Percentiles rank a stretch among this genome's conserved stretches.
phyloP scores from a whole-genome alignment of 306 rosid genomes.

The Castanospermum australe region DNA sequence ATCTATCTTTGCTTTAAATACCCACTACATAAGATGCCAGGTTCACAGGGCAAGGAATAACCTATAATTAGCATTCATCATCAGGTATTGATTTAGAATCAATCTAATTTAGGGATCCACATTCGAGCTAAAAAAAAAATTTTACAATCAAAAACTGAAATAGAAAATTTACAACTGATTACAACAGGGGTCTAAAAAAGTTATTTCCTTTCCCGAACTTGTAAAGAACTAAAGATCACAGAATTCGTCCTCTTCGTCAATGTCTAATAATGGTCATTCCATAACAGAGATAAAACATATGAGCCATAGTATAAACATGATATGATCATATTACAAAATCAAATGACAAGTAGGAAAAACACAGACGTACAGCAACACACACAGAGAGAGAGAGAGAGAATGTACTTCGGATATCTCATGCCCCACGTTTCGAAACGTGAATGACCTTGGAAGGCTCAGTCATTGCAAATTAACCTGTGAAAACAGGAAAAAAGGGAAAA shows the following conservation, averaged over 20 bases:
- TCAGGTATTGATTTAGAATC: background rate
- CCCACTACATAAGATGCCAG: background rate
- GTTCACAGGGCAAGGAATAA: background rate
- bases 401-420: slow-evolving; percentile 90
- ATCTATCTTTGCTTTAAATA: background rate
- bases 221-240: background rate
- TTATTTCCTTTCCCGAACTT: slow-evolving; percentile 5
- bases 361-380: background rate
- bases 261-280: background rate
- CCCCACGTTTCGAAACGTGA: slow-evolving; percentile 94
- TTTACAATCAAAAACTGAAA: slow-evolving; percentile 4
- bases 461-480: slow-evolving; percentile 61
- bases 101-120: background rate
- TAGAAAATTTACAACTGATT: background rate
- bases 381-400: slow-evolving; percentile 12
- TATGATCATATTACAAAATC: background rate
- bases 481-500: background rate
- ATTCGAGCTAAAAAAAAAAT: background rate
- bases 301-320: background rate
- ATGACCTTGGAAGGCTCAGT: slow-evolving; percentile 95
- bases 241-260: background rate
- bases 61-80: background rate
- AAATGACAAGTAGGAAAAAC: slow-evolving; percentile 2
- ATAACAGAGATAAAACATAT: background rate
- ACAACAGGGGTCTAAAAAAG: background rate